These are phyloP conservation scores for Pachysandra terminalis DNA, from an alignment of 164 flowering plant species.

Conservation along the genomic window DNA sequence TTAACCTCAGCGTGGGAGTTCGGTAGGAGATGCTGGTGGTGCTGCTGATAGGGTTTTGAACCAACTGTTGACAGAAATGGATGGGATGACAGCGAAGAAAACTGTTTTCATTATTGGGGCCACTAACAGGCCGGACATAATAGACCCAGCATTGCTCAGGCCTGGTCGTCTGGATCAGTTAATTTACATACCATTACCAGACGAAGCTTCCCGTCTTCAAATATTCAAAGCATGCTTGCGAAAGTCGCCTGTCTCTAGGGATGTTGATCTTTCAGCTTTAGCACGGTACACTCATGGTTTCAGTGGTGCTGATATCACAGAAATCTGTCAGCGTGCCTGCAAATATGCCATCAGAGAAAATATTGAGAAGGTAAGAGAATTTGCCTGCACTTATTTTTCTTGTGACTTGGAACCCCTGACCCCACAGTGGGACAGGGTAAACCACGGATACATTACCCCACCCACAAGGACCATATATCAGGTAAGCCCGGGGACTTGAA, in stretches of 20 bases:
- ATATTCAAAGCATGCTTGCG: constrained; percentile 60
- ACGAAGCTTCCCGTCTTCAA: constrained; percentile 59
- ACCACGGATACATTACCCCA: too few species aligned
- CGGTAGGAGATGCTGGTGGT: constrained; percentile 69
- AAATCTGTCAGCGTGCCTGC: constrained; percentile 67
- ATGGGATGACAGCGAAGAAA: constrained; percentile 67
- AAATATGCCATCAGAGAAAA: constrained; percentile 69
- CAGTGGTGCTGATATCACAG: constrained; percentile 72
- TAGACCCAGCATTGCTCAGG: constrained; percentile 64
- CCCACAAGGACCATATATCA: too few species aligned
- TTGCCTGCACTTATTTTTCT: not conserved
- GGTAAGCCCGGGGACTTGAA: too few species aligned
- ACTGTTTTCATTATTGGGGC: constrained; percentile 73
- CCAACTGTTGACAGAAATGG: constrained; percentile 72
- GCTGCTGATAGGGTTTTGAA: constrained; percentile 71
- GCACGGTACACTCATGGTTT: constrained; percentile 57
- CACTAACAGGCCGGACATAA: constrained; percentile 68
- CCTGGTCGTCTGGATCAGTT: constrained; percentile 71
- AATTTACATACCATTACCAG: constrained; percentile 66
- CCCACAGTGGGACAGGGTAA: too few species aligned
- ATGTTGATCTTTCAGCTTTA: constrained; percentile 50
- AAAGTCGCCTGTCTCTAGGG: constrained; percentile 54
- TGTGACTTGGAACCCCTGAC: too few species aligned
- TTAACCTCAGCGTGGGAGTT: constrained; percentile 43
- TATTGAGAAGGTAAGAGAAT: constrained; percentile 50